Conservation (phyloP, 176 grass and related monocot species). For the Triticum monococcum region DNA sequence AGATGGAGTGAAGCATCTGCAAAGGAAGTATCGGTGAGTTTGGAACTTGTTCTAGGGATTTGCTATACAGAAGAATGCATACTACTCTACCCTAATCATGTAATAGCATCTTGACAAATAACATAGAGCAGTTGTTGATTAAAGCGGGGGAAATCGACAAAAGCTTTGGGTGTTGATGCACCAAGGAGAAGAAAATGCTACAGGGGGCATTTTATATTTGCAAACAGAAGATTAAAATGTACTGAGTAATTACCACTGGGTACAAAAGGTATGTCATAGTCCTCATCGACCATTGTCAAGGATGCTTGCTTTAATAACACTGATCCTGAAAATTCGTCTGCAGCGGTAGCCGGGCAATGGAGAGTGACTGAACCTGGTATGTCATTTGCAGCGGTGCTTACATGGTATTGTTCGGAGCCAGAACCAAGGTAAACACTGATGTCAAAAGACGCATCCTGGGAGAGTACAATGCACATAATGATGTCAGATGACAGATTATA, state of each 20-base stretch:
- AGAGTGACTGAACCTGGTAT: slow-evolving; percentile 16
- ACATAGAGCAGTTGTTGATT: neutral
- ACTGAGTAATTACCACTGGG: neutral
- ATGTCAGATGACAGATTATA: neutral
- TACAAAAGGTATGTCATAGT: slow-evolving; percentile 1
- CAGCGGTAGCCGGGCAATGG: neutral
- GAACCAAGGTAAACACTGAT: neutral
- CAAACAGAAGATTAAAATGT: neutral
- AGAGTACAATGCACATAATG: neutral
- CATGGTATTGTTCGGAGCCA: neutral
- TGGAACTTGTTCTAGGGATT: neutral
- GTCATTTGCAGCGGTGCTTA: neutral
- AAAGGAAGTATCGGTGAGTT: neutral
- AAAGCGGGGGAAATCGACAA: neutral
- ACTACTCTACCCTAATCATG: neutral
- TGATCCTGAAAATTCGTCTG: slow-evolving; percentile 31
- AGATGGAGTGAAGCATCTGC: neutral
- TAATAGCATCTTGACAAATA: neutral
- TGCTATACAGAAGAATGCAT: neutral
- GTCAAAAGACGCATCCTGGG: slow-evolving; percentile 40
- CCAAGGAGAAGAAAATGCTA: neutral
- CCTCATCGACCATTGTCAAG: neutral
- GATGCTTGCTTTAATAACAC: slow-evolving; percentile 12
- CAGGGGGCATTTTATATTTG: neutral
- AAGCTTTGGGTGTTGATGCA: neutral